Evolutionary conservation across 371 early-diverging fungal species (phyloP).

Genomic region (Lichtheimia ornata): DNA sequence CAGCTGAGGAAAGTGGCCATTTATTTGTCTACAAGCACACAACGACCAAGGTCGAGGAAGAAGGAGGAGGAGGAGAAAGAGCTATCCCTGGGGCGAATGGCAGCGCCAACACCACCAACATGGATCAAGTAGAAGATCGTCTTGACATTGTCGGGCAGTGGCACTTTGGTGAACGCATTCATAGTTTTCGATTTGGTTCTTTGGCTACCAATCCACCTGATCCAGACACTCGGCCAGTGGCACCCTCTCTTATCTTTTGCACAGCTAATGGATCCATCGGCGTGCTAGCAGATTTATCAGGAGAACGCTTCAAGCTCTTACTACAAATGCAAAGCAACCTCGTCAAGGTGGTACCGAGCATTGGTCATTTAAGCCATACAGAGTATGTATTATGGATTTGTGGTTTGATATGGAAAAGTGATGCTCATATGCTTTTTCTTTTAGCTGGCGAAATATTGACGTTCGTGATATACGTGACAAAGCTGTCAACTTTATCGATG

Average conservation of each 20-base stretch:
- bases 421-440: background rate
- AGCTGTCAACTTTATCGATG: constrained; percentile 82
- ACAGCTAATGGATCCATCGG: constrained; percentile 85
- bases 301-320: constrained; percentile 64
- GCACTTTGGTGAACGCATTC: constrained; percentile 87
- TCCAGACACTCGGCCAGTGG: constrained; percentile 50
- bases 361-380: constrained; percentile 67
- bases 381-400: constrained; percentile 47
- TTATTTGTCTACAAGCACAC: constrained; percentile 62
- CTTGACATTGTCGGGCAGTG: constrained; percentile 68
- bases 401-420: no score
- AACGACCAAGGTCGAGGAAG: constrained; percentile 22
- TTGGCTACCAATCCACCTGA: constrained; percentile 73
- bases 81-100: no score
- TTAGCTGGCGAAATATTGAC: constrained; percentile 69
- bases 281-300: constrained; percentile 70
- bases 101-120: no score
- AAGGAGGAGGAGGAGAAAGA: background rate
- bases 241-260: constrained; percentile 68
- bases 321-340: constrained; percentile 75
- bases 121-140: constrained; percentile 37
- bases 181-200: constrained; percentile 78
- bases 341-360: constrained; percentile 58
- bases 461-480: constrained; percentile 57
- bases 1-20: constrained; percentile 64